Base-by-base conservation (phyloP, 768 basidiomycete species). In the Mycena capillaripes region DNA sequence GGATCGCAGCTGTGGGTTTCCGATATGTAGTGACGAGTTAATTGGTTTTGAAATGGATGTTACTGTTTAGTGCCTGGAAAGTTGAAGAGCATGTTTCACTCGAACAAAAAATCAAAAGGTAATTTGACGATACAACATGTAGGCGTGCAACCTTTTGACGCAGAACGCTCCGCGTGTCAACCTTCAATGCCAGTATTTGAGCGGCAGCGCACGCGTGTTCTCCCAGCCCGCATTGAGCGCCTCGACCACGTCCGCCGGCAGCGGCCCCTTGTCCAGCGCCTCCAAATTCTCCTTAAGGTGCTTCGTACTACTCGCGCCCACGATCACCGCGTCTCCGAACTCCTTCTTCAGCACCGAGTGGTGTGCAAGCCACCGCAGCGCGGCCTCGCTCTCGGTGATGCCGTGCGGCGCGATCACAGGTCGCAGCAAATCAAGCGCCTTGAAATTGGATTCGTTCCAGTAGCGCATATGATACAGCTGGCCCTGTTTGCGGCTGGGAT, bases 321-420 rank as follows among this genome's bases (percentile, higher is more conserved):
- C 72, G 57, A 88, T 85, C 16, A 87, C 77, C 30, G 59, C 58
- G n/a, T 72, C 71, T 2, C 86, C 88, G 30, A 63, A 29, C 58
- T 89, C 87, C 23, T 67, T 55, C 1, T 72, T 79, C 17, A 89
- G 77, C 8, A 76, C 73, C 2, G 84, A 86, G 69, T 89, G 88
- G 64, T 89, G 84, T 76, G 88, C 84, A 70, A 83, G 79, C 89
- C 88, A 89, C 12, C 89, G 79, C 57, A 88, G 78, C 3, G 87
- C 86, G 7, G 87, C 83, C 76, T 89, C 86, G 10, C 82, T 82
- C 32, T 88, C 80, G 3, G 80, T 79, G 4, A 89, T 74, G 25
- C 75, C 61, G 62, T 89, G 82, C 59, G 82, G 84, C 48, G 80
- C 83, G 82, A 86, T 66, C 23, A n/a, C 69, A 4, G 60, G 53